These are phyloP conservation scores for Stentor roeselii DNA, from an alignment of 73 alveolate genomes.

Conservation along the genomic window DNA sequence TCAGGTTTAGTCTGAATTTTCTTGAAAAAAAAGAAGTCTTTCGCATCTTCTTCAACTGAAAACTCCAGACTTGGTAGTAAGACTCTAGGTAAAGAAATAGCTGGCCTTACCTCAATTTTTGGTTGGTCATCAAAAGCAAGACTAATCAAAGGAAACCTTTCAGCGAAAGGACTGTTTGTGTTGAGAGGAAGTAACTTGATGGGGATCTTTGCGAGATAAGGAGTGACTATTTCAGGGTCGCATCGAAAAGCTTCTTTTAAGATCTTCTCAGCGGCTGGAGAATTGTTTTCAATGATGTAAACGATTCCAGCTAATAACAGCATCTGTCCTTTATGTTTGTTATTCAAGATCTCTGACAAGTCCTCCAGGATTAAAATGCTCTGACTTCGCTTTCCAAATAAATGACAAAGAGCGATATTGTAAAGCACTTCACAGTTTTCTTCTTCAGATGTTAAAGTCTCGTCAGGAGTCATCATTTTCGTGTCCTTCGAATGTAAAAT, in stretches of 20 bases:
- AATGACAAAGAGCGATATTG: background rate
- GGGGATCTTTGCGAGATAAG: background rate
- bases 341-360: slow-evolving; percentile 10
- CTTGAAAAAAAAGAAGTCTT: background rate
- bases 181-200: background rate
- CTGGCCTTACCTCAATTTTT: slow-evolving; percentile 14
- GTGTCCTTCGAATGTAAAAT: slow-evolving; percentile 7
- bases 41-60: background rate
- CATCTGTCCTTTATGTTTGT: slow-evolving; percentile 24
- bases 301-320: background rate
- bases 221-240: slow-evolving; percentile 1
- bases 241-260: slow-evolving; percentile 25
- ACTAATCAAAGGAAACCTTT: background rate
- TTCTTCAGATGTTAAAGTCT: slow-evolving; percentile 16
- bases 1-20: slow-evolving; percentile 17
- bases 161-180: slow-evolving; percentile 13
- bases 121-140: background rate
- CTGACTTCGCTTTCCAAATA: background rate
- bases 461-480: background rate
- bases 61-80: background rate
- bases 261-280: background rate
- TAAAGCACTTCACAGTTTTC: slow-evolving; percentile 22
- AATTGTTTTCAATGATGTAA: background rate
- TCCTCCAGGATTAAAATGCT: background rate
- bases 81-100: slow-evolving; percentile 4